Evolutionary conservation across 306 rosid species (phyloP).

Genomic region (Astragalus membranaceus): DNA sequence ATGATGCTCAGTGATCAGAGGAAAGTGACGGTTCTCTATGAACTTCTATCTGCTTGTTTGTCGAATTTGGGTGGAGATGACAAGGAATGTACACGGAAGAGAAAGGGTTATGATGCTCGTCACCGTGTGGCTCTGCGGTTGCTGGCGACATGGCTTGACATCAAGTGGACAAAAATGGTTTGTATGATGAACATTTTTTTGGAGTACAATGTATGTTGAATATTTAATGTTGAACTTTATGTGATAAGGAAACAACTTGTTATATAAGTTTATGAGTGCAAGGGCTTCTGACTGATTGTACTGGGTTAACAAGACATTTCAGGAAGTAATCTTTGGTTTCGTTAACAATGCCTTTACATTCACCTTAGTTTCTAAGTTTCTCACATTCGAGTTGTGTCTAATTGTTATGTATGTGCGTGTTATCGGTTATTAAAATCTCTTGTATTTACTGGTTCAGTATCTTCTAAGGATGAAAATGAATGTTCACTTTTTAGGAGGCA

Average conservation of each 20-base stretch:
- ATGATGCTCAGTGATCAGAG: slow-evolving; percentile 59
- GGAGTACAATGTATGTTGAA: no score
- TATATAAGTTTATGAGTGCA: background rate
- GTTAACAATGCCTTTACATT: background rate
- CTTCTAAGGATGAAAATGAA: slow-evolving; percentile 18
- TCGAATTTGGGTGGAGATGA: slow-evolving; percentile 43
- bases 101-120: slow-evolving; percentile 90
- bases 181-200: slow-evolving; percentile 19
- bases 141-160: slow-evolving; percentile 81
- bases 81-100: slow-evolving; percentile 40
- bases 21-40: slow-evolving; percentile 76
- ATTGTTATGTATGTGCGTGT: background rate
- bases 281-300: background rate
- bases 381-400: slow-evolving; percentile 3
- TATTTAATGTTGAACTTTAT: background rate
- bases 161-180: slow-evolving; percentile 84
- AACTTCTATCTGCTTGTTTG: slow-evolving; percentile 78
- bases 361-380: slow-evolving; percentile 4
- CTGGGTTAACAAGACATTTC: background rate
- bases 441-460: background rate
- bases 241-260: background rate
- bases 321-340: slow-evolving; percentile 6
- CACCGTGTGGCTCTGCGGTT: slow-evolving; percentile 70
- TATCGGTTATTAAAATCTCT: background rate
- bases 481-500: slow-evolving; percentile 61